Base-by-base conservation (phyloP, 1,284 basidiomycete genomes). In the Rhizoctonia solani region DNA sequence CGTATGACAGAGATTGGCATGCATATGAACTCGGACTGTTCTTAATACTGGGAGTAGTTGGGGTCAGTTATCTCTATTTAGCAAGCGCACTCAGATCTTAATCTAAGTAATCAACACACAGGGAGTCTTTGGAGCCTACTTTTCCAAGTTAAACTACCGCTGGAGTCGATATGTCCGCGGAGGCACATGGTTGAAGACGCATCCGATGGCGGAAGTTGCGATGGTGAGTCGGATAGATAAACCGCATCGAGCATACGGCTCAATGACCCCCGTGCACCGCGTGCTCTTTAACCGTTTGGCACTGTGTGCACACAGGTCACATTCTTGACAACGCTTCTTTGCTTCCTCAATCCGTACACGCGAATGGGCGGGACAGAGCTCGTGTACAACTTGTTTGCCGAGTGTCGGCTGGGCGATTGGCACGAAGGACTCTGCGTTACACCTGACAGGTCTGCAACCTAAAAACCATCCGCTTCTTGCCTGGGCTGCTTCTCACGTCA, bases 351-450 rank as follows among this genome's bases (percentile, higher is more conserved):
- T 76, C 90, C 91, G 0, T 98, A 90, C 75, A 91, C 93, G 4
- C 87, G 90, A 32, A 95, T 98, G 89, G 90, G 94, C 50, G 95
- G 95, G 1, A 95, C 95, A 9, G 95, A 98, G 75, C 87, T 98
- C 16, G 91, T 99, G 65, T 91, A 87, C 77, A 91, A 89, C 68
- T 84, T 96, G n/a, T 95, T 97, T 73, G 83, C 90, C 8, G 93
- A 95, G 77, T 97, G 95, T 73, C 82, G 80, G 21, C 77, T 83
- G 59, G 73, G 76, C 2, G 83, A 87, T 71, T 80, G 81, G 3
- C 83, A 89, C 66, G 85, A 81, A 2, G 87, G 87, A 0, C 81
- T 98, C 6, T 98, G 83, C 72, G 93, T 80, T 80, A 87, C 71
- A 71, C 83, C 25, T 79, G 89, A 54, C 16, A 34, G 14, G 56